Evolutionary conservation across 768 basidiomycete genomes (phyloP).

Genomic region (Candolleomyces eurysporus): DNA sequence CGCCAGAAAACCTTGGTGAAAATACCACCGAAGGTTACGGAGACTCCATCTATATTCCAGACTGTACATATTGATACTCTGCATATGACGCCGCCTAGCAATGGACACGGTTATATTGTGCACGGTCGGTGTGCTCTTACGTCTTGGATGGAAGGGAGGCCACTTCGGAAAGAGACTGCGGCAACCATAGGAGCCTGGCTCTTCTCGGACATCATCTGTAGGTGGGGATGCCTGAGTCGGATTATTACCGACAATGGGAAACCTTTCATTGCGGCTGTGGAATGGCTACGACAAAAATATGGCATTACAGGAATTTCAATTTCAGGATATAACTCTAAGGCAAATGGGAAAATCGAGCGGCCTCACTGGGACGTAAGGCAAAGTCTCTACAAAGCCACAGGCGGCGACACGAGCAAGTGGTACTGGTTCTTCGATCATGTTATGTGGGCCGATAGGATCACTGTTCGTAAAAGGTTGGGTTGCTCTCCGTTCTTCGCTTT

Average conservation of each 20-base stretch:
- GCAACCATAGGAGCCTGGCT: slow-evolving; percentile 19
- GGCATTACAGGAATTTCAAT: slow-evolving; percentile 18
- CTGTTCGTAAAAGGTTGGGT: slow-evolving; percentile 20
- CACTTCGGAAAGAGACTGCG: slow-evolving; percentile 18
- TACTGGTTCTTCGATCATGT: slow-evolving; percentile 20
- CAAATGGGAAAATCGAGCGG: slow-evolving; percentile 19
- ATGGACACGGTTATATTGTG: neutral
- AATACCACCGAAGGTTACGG: neutral
- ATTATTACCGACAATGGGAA: slow-evolving; percentile 43
- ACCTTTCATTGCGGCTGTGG: slow-evolving; percentile 15
- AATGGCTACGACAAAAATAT: slow-evolving; percentile 19
- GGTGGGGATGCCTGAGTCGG: slow-evolving; percentile 35
- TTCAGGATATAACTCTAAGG: slow-evolving; percentile 20
- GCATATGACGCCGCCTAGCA: neutral
- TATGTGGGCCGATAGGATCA: slow-evolving; percentile 33
- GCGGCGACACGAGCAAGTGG: slow-evolving; percentile 29
- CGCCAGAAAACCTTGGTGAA: neutral
- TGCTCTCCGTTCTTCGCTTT: slow-evolving; percentile 24
- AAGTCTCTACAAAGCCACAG: neutral
- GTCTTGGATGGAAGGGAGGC: neutral
- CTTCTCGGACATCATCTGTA: slow-evolving; percentile 26
- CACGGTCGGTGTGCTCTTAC: too few relatives aligned
- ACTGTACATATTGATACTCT: neutral
- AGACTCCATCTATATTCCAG: neutral
- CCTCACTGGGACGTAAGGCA: slow-evolving; percentile 22